These are phyloP conservation scores for Blastobotrys indianensis DNA, from an alignment of 1,139 yeast species.

Conservation along the genomic window DNA sequence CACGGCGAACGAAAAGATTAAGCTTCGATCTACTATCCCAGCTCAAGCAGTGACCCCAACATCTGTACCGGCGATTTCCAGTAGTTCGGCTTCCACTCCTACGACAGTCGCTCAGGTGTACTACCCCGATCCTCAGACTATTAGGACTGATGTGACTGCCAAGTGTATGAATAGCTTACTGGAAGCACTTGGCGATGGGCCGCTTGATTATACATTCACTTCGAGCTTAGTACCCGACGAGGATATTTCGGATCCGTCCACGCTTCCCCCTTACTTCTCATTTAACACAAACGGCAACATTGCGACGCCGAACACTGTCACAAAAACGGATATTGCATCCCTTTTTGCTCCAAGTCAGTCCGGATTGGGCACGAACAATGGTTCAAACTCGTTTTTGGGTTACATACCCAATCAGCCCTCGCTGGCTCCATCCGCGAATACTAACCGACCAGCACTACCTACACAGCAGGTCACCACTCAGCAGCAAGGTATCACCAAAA, in stretches of 20 bases:
- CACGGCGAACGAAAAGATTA: constrained; percentile 13
- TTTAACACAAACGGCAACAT: constrained; percentile 22
- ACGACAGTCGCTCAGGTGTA: constrained; percentile 37
- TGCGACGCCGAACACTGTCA: neutral
- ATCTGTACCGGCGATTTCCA: constrained; percentile 14
- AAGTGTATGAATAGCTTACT: constrained; percentile 32
- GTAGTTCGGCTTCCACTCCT: constrained; percentile 14
- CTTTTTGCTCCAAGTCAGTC: constrained; percentile 18
- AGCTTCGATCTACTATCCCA: constrained; percentile 32
- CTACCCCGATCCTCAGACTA: constrained; percentile 5
- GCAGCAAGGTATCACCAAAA: neutral
- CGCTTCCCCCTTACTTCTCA: constrained; percentile 42
- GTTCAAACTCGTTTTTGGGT: constrained; percentile 7
- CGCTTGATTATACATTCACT: constrained; percentile 33
- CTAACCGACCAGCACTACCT: neutral
- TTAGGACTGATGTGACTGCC: constrained; percentile 21
- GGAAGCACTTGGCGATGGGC: constrained; percentile 29
- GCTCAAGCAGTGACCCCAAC: constrained; percentile 29
- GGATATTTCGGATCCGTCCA: constrained; percentile 26
- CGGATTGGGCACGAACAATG: constrained; percentile 8
- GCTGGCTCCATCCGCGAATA: constrained; percentile 7
- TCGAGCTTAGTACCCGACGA: constrained; percentile 34
- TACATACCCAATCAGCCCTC: constrained; percentile 10
- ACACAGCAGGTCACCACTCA: constrained; percentile 3
- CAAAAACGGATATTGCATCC: constrained; percentile 2